Evolutionary conservation across 306 rosid species (phyloP), one percentile per base, ranked within the genome.

Genomic region (Ammopiptanthus mongolicus): DNA sequence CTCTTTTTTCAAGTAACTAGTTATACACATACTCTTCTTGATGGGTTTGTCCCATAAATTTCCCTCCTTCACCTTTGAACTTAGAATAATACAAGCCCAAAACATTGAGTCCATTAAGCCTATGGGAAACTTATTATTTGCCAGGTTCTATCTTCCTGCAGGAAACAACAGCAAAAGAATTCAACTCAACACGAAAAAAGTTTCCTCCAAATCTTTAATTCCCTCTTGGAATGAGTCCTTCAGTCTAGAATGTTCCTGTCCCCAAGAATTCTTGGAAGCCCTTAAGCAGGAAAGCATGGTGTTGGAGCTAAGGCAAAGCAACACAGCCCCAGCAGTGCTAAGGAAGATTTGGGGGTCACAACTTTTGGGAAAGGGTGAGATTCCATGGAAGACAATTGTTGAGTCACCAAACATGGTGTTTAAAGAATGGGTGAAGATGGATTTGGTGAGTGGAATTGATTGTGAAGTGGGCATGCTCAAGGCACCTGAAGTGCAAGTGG

Each of bases 151-250:
- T 79, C 90, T 92, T 50, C 81, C 93, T 0, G 29, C 85, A 15
- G 89, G 86, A 25, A 80, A 50, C 78, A 75, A 33, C 78, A 75
- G 28, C 78, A 76, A 62, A 47, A 86, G 62, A 61, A 72, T 95
- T 65, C 70, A 69, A 51, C 81, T 90, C 5, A 82, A 85, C 65
- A 90, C 74, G 37, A 83, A 74, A 55, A 86, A 57, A 68, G 76
- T 90, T 76, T 72, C 91, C 1, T 11, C 87, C 34, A 79, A 62
- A 37, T 51, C 78, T 13, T 8, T 37, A 6, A 79, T 62, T 6
- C 86, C 86, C 36, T 72, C 78, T 44, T 95, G 98, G 97, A 74
- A 90, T 17, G 87, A 95, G 19, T 82, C 93, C 51, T 84, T 92
- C 68, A 82, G 68, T 28, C 58, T 95, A 71, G 97, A 89, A 33